Evolutionary conservation across 495 filamentous ascomycete genomes (phyloP), one percentile per base, ranked within the genome.

Genomic region (Trichoderma gamsii): DNA sequence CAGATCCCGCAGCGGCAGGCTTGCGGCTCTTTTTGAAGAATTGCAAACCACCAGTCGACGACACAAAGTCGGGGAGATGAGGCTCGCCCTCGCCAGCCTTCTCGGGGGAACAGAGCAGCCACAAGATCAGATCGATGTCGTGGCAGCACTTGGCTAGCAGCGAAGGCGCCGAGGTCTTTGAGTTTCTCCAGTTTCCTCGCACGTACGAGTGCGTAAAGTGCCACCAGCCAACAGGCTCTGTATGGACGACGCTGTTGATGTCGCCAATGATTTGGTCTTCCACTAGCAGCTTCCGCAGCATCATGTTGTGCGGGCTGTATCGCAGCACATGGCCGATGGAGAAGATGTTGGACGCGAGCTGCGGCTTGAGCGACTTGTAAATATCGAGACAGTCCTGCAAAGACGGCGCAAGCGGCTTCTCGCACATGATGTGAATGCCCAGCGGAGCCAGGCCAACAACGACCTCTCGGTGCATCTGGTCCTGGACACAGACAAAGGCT

Each of bases 191-290:
- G 78, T 97, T 97, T 16, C 95, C 95, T 23, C 90, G 86, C 27
- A 99, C 95, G 72, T 97, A 98, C 71, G 87, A 91, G 78, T 99
- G 95, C 1, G 89, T 81, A 74, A 97, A 99, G 77, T 99, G 95
- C 92, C 92, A 99, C 86, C 89, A 96, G 3, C 95, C 95, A 0
- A 99, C 89, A 0, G 95, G 95, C 76, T 98, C 96, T 1, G 90
- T 92, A 74, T 98, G 95, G 69, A 94, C 91, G 44, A 98, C 80
- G 15, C 88, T 92, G 25, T 96, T 77, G 11, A 97, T 81, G 38
- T 97, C 93, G n/a, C 95, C 95, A 73, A 99, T 87, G 18, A 85
- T 84, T 15, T 81, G 79, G 16, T 94, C 87, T 69, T 88, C 81
- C 4, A 92, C 81, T 4, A 97, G 80, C 3, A 99, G 81, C 70